Conservation (phyloP, 2,329 filamentous ascomycete genomes). For the Pleomassaria siparia region DNA sequence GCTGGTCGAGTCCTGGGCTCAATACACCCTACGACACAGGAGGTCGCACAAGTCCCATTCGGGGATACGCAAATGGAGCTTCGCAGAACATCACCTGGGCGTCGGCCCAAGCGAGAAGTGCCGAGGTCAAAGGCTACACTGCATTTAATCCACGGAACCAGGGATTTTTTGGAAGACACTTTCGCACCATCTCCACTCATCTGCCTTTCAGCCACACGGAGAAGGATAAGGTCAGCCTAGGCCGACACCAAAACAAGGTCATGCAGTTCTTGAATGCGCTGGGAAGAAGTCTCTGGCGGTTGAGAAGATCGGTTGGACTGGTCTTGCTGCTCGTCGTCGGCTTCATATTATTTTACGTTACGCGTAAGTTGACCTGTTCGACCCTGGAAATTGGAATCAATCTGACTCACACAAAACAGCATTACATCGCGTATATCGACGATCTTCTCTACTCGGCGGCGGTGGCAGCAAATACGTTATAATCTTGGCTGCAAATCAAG, state of each 20-base stretch:
- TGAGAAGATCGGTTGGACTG: constrained; percentile 65
- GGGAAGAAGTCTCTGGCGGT: constrained; percentile 61
- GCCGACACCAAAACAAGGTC: constrained; percentile 46
- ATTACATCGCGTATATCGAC: constrained; percentile 64
- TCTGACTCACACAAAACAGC: constrained; percentile 44
- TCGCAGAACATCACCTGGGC: constrained; percentile 73
- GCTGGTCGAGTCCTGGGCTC: constrained; percentile 83
- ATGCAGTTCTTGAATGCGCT: constrained; percentile 40
- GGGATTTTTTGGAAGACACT: constrained; percentile 84
- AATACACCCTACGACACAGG: constrained; percentile 65
- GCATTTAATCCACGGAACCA: constrained; percentile 79
- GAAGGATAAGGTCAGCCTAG: constrained; percentile 73
- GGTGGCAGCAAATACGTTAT: constrained; percentile 91
- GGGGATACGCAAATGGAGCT: constrained; percentile 53
- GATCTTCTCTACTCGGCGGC: constrained; percentile 73
- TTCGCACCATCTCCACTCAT: constrained; percentile 76
- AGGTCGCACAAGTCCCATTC: constrained; percentile 67
- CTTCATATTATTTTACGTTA: constrained; percentile 68
- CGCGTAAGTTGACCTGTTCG: constrained; percentile 64
- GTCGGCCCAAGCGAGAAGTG: constrained; percentile 74
- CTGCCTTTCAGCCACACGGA: constrained; percentile 71
- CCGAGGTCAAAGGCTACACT: constrained; percentile 72
- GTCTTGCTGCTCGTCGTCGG: constrained; percentile 62
- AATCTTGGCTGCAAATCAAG: constrained; percentile 88
- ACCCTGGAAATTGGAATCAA: background rate